Base-by-base conservation (phyloP, 2,329 filamentous ascomycete species). In the Verticillium nonalfalfae region DNA sequence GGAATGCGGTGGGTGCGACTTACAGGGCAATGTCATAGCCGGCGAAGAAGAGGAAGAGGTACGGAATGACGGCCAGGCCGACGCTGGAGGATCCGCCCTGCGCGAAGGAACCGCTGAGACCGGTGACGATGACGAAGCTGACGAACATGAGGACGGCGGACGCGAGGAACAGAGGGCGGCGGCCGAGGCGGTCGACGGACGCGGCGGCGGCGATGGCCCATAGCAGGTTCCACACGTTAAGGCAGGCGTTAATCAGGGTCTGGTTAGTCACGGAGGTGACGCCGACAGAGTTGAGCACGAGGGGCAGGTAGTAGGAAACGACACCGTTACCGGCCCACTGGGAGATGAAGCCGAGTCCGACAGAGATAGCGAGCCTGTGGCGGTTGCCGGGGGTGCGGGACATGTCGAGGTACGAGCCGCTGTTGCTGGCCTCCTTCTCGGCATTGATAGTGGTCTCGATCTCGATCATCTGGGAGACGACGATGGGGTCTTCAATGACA, bases 311-410 rank as follows among this genome's bases (percentile, higher is more conserved):
- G 74, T 86, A 85, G 62, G 78, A 82, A 66, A 86, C 81, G 57
- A 86, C 78, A 62, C 79, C 83, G 69, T 86, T 86, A 59, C 85
- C 84, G 40, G 79, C 82, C 77, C 82, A 86, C 71, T 86, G 83
- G 0, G 81, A 85, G 72, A 86, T 85, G 63, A 86, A 70, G 68
- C 83, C 84, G 26, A 86, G 76, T 1, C 81, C 82, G 56, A 83
- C 70, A 59, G 85, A 73, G 35, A 87, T 72, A 26, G 75, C 66
- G 52, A 86, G 70, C 54, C 84, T 77, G 69, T 84, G 81, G 59
- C 83, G 79, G 75, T 86, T 86, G 59, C 83, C 82, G 68, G 77
- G 79, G 40, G 83, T 85, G 63, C 70, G 72, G 71, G 85, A 73
- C 71, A 86, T 82, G 67, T 85, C 81, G 9, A 76, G 56, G 69